Conservation (phyloP, 2,329 filamentous ascomycete genomes). For the Epichloe sibirici region DNA sequence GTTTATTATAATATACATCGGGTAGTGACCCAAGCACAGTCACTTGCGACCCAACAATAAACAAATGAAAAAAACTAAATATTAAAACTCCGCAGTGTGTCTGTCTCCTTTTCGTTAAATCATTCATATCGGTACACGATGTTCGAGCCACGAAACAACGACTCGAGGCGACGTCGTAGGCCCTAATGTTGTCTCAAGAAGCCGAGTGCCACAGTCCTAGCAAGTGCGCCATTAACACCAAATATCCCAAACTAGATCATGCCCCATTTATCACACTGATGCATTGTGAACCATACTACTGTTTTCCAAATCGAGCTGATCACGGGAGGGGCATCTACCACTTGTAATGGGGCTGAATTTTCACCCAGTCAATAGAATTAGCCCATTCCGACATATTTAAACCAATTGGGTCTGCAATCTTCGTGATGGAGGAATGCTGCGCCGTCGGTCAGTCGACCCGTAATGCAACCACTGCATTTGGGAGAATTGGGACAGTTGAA, state of each 20-base stretch:
- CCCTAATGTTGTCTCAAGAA: neutral
- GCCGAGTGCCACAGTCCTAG: neutral
- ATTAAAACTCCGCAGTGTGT: neutral
- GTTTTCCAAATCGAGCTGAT: neutral
- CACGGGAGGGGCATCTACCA: neutral
- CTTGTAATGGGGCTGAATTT: neutral
- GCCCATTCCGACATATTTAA: slow-evolving; percentile 81
- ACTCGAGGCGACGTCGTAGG: neutral
- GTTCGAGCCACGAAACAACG: neutral
- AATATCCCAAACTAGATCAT: neutral
- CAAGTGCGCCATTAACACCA: slow-evolving; percentile 6
- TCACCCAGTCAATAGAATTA: slow-evolving; percentile 24
- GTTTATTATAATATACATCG: slow-evolving; percentile 19
- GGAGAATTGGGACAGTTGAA: slow-evolving; percentile 97
- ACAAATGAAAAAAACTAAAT: neutral
- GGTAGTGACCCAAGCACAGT: neutral
- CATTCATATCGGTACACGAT: slow-evolving; percentile 3
- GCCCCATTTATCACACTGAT: neutral
- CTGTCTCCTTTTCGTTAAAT: slow-evolving; percentile 1
- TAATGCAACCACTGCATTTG: slow-evolving; percentile 81
- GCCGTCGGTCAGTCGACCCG: slow-evolving; percentile 80
- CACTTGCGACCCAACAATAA: neutral
- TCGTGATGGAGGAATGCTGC: slow-evolving; percentile 76
- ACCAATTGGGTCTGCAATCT: slow-evolving; percentile 93
- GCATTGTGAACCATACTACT: neutral